A percentile compares a stretch with the other conserved stretches of the same genome.
Evolutionary conservation across 2,329 filamentous ascomycete species (phyloP).

Genomic region (Colletotrichum trifolii): DNA sequence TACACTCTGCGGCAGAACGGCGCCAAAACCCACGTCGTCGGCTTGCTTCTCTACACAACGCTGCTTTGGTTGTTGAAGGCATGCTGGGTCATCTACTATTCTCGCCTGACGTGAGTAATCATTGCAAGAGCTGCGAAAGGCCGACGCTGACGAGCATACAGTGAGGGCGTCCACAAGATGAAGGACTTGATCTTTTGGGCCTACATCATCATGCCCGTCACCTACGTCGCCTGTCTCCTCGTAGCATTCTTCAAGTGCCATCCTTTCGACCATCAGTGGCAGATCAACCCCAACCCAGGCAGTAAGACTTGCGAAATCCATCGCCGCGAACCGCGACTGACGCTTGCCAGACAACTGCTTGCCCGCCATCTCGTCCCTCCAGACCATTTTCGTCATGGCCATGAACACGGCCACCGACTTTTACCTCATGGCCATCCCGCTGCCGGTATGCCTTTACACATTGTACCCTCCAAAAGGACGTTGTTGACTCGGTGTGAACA

Average conservation of each 20-base stretch:
- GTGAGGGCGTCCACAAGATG: slow-evolving; percentile 27
- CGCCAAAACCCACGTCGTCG: slow-evolving; percentile 63
- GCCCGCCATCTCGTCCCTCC: slow-evolving; percentile 19
- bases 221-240: slow-evolving; percentile 35
- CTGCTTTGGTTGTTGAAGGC: slow-evolving; percentile 63
- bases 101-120: slow-evolving; percentile 55
- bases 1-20: slow-evolving; percentile 54
- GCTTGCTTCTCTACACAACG: slow-evolving; percentile 61
- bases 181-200: slow-evolving; percentile 23
- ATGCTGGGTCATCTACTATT: slow-evolving; percentile 64
- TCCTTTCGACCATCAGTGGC: slow-evolving; percentile 57
- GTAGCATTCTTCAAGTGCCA: slow-evolving; percentile 57
- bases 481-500: neutral
- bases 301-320: neutral
- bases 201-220: slow-evolving; percentile 16
- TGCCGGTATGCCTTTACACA: neutral
- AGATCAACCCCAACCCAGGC: slow-evolving; percentile 54
- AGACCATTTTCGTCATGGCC: slow-evolving; percentile 29
- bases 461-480: neutral
- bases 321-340: neutral
- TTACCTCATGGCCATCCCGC: slow-evolving; percentile 24
- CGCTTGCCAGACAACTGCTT: slow-evolving; percentile 4
- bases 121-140: neutral
- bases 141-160: neutral
- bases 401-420: slow-evolving; percentile 31